Base-by-base conservation (phyloP, 2,329 filamentous ascomycete species). In the Aspergillus sp. region DNA sequence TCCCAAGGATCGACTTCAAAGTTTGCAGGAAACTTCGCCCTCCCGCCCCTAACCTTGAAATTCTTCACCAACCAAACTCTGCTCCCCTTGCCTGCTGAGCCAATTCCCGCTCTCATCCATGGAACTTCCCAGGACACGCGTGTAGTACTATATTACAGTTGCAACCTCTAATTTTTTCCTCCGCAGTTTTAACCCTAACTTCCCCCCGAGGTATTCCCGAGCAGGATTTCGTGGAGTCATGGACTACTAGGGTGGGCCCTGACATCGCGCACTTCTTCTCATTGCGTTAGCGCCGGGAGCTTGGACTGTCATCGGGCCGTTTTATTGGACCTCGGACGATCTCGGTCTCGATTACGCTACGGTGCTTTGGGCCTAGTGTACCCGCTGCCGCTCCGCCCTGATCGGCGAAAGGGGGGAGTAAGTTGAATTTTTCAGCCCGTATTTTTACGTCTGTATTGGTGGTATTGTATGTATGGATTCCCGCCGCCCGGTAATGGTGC, bases 281-380 rank as follows among this genome's bases (percentile, higher is more conserved):
- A 6, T 41, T 4, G 44, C 64, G 63, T 63, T 52, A 31, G 27
- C 9, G 9, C 27, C 27, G 27, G 50, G 17, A 65, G 65, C 62
- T 65, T 60, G 62, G 63, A 21, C 23, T 33, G 3, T 51, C 56
- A 61, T 58, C 58, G 6, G 4, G 4, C 4, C 9, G 41, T 19
- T 37, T 37, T 37, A 43, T 43, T 43, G 40, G 40, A 9, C 9
- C 9, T 3, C n/a, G 19, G 9, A 43, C 40, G 17, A 17, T 43
- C 19, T 43, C 40, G 17, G 27, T 31, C 8, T 31, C 27, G 27
- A 31, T 31, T 31, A 43, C 14, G 40, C 40, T 43, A 43, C 9
- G 9, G 4, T 21, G 17, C 7, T 43, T 43, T 17, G 9, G 7
- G 40, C 2, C 12, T 43, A 43, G 40, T 9, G 40, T 43, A 43